phyloP scores from a whole-genome alignment of 495 filamentous ascomycete species.

The Beverwykella pulmonaria region DNA sequence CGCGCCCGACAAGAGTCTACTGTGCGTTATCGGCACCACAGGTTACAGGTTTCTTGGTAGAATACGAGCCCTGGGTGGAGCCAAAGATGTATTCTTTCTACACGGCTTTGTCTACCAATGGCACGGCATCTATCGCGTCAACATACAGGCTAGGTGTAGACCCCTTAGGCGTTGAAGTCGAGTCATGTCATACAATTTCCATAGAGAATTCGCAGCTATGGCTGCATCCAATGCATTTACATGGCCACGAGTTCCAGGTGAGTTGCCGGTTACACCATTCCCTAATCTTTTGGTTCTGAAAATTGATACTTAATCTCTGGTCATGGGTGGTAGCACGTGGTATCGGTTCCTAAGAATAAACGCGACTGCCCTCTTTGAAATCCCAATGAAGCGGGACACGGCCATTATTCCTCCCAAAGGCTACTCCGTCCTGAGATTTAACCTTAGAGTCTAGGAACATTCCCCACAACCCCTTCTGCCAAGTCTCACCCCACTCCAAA shows the following conservation, averaged over 20 bases:
- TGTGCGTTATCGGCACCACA: slow-evolving; percentile 24
- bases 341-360: slow-evolving; percentile 51
- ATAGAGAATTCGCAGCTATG: slow-evolving; percentile 54
- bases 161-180: slow-evolving; percentile 64
- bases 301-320: not conserved
- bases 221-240: slow-evolving; percentile 50
- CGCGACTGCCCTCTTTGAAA: slow-evolving; percentile 46
- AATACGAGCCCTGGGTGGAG: slow-evolving; percentile 16
- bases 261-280: not conserved
- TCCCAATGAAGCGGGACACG: slow-evolving; percentile 61
- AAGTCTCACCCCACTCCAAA: slow-evolving; percentile 52
- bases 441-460: slow-evolving; percentile 68
- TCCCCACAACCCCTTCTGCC: not conserved
- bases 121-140: slow-evolving; percentile 59
- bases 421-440: slow-evolving; percentile 56
- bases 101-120: slow-evolving; percentile 67
- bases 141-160: slow-evolving; percentile 78
- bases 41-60: slow-evolving; percentile 17
- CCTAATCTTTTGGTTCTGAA: not conserved
- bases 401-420: slow-evolving; percentile 54
- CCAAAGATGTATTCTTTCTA: slow-evolving; percentile 81
- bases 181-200: slow-evolving; percentile 72
- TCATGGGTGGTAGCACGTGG: slow-evolving; percentile 57
- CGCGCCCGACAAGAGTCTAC: not conserved
- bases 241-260: slow-evolving; percentile 70